These are phyloP conservation scores for Ophiocordyceps camponoti-floridani DNA, from an alignment of 2,329 filamentous ascomycete species.

Conservation along the genomic window DNA sequence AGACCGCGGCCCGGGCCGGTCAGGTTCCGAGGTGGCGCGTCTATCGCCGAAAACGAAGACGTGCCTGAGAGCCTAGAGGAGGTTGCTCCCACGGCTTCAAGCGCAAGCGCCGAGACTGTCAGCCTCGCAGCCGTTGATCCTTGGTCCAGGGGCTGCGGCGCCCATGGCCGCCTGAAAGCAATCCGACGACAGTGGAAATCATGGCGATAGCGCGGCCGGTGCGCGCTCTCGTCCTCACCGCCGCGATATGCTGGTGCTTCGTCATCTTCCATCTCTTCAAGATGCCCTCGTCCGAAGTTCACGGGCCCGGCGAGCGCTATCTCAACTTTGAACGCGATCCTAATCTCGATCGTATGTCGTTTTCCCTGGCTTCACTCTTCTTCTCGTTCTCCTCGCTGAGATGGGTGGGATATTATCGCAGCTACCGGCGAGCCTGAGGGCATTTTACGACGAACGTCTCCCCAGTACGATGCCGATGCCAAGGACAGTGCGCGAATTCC, in stretches of 20 bases:
- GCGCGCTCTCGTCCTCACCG: conserved; percentile 56
- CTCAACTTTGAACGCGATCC: conserved; percentile 59
- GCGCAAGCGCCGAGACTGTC: background rate
- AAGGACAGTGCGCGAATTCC: conserved; percentile 70
- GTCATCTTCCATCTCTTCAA: conserved; percentile 61
- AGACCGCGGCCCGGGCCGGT: too few relatives aligned
- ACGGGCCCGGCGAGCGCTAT: conserved; percentile 23
- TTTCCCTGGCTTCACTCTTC: background rate
- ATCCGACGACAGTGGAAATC: conserved; percentile 10
- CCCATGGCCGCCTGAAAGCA: conserved; percentile 2
- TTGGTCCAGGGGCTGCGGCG: background rate
- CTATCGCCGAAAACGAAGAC: background rate
- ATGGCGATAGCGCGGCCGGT: conserved; percentile 83
- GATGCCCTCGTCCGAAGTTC: conserved; percentile 25
- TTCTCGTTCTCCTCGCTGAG: background rate
- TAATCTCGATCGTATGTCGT: conserved; percentile 60
- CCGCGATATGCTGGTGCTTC: conserved; percentile 58
- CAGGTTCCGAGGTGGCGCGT: too few relatives aligned
- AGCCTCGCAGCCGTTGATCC: background rate
- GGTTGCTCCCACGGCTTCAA: background rate
- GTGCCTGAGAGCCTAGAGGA: background rate
- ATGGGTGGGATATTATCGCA: conserved; percentile 15
- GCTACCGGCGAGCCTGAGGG: conserved; percentile 73
- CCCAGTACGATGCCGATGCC: conserved; percentile 63
- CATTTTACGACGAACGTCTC: conserved; percentile 50